Conservation (phyloP, 2,329 filamentous ascomycete species). For the Amauroascus verrucosus region DNA sequence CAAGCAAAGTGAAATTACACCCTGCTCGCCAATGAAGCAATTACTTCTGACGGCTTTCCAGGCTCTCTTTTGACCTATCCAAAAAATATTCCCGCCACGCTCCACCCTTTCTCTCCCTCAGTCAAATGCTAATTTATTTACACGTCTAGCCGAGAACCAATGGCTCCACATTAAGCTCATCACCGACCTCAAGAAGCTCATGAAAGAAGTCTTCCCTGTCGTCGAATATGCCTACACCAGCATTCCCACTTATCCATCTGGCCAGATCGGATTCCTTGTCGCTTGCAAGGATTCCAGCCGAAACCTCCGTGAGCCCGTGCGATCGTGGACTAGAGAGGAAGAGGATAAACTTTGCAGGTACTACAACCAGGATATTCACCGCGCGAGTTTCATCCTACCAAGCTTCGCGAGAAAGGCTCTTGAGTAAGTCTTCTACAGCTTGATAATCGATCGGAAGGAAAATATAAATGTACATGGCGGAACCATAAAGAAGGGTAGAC, state of each 20-base stretch:
- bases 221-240: slow-evolving; percentile 98
- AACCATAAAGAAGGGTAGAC: neutral
- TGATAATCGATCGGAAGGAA: neutral
- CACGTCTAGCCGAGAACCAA: slow-evolving; percentile 78
- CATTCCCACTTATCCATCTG: slow-evolving; percentile 96
- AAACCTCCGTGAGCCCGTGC: slow-evolving; percentile 75
- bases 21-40: neutral
- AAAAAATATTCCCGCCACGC: neutral
- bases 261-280: slow-evolving; percentile 99
- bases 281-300: slow-evolving; percentile 86
- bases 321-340: slow-evolving; percentile 72
- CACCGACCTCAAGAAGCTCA: slow-evolving; percentile 88
- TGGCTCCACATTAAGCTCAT: slow-evolving; percentile 96
- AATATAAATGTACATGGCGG: neutral
- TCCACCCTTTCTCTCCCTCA: slow-evolving; percentile 8
- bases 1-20: neutral
- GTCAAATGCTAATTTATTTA: slow-evolving; percentile 21
- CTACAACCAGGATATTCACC: slow-evolving; percentile 96
- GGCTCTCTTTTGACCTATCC: slow-evolving; percentile 11
- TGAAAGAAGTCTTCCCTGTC: slow-evolving; percentile 92
- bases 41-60: slow-evolving; percentile 7
- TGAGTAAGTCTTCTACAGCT: slow-evolving; percentile 2
- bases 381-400: slow-evolving; percentile 84
- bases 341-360: slow-evolving; percentile 90
- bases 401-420: slow-evolving; percentile 74